Percentiles rank a stretch among this genome's conserved stretches.
Evolutionary conservation across 352 stramenopile species (phyloP).

Genomic region (Phytophthora rubi): DNA sequence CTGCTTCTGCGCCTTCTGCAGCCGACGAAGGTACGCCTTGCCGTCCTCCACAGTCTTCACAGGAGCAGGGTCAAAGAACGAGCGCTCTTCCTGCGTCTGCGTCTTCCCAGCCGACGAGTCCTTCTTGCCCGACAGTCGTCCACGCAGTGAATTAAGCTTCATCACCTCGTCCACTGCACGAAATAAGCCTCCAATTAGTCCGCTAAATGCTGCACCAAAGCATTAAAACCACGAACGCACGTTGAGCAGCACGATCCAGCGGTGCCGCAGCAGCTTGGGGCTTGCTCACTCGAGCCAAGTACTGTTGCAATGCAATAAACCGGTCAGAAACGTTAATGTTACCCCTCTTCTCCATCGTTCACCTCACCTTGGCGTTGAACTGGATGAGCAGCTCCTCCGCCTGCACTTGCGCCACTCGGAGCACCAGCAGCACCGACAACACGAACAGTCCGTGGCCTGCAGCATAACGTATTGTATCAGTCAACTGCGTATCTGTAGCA

Average conservation of each 20-base stretch:
- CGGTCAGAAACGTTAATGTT: conserved; percentile 4
- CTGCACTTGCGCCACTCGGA: conserved; percentile 75
- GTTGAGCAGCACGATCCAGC: conserved; percentile 42
- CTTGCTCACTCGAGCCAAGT: conserved; percentile 40
- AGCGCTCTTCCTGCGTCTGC: conserved; percentile 42
- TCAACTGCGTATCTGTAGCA: neutral
- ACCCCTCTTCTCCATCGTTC: neutral
- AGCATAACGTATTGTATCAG: conserved; percentile 7
- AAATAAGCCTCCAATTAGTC: conserved; percentile 1
- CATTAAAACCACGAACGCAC: conserved; percentile 27
- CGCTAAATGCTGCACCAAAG: neutral
- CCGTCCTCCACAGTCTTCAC: conserved; percentile 78
- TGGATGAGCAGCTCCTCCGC: conserved; percentile 64
- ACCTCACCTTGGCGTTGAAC: conserved; percentile 59
- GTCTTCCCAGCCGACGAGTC: conserved; percentile 17
- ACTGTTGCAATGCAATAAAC: conserved; percentile 30
- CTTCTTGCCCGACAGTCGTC: conserved; percentile 55
- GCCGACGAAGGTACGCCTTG: conserved; percentile 71
- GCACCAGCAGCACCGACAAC: conserved; percentile 59
- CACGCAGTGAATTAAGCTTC: conserved; percentile 60
- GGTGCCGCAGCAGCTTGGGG: conserved; percentile 19
- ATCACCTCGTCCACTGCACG: conserved; percentile 67
- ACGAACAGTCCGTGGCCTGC: conserved; percentile 58
- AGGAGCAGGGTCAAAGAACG: conserved; percentile 73
- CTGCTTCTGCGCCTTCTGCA: conserved; percentile 62